Evolutionary conservation across 441 rosid genomes (phyloP), one percentile per base, ranked within the genome.

Genomic region (Erodium trifolium): DNA sequence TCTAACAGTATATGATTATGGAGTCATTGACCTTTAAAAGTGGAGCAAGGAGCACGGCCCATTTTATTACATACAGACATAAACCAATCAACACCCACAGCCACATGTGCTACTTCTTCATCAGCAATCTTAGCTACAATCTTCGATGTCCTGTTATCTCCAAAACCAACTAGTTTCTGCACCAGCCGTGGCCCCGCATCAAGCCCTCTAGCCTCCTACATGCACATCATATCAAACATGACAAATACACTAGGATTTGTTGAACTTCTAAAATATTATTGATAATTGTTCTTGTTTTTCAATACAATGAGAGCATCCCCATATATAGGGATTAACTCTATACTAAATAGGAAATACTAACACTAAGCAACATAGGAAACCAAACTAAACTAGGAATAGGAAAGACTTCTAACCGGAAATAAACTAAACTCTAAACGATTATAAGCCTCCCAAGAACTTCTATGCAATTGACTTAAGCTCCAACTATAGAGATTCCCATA

Each of bases 171-270:
- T 53, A 53, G 60, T 53, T 53, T 53, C 60, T 53, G 60, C 60
- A 88, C 96, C 65, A 93, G 82, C 67, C 98, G 88, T 63, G 97
- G 97, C 71, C 97, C 98, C 74, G 98, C 97, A 80, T 93, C 96
- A 76, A 93, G 98, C 63, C 96, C 98, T 78, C 97, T 82, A 55
- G 97, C 98, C 79, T 91, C 98, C 98, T 53, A 16, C 60, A 53
- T 93, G 73, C 55, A 70, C 0, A n/a, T n/a, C 18, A 53, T 53
- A 31, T 53, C 60, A 53, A 5, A 53, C 60, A 53, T 53, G 7
- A 14, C 60, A 16, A 3, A 16, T 16, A 14, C 14, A 53, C 4
- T n/a, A 53, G 60, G 8, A 53, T 53, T 23, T 23, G 27, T 23
- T 23, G 2, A 23, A 23, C 27, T 23, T 23, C 27, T 23, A 23